Conservation (phyloP, 305 asterid genomes). For the Fraxinus nigra region DNA sequence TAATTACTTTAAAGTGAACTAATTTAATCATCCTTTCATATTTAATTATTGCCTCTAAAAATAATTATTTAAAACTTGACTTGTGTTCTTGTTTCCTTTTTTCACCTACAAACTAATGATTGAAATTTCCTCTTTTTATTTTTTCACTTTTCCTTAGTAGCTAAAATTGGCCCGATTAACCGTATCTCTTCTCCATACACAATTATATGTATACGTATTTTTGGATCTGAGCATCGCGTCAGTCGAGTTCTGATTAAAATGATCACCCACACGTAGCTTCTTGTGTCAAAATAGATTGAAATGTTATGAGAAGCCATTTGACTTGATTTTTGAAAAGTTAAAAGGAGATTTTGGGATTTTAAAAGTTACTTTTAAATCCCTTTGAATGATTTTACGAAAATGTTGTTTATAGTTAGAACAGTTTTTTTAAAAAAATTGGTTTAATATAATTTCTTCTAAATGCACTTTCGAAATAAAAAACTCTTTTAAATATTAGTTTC, state of each 20-base stretch:
- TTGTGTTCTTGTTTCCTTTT: not conserved
- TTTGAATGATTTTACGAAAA: too few relatives aligned
- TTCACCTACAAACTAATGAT: not conserved
- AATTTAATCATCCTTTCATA: conserved; percentile 8
- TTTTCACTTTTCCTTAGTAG: not conserved
- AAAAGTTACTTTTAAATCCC: too few relatives aligned
- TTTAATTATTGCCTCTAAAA: not conserved
- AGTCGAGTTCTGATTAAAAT: not conserved
- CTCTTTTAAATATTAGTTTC: too few relatives aligned
- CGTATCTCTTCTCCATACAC: not conserved
- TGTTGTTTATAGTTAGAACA: too few relatives aligned
- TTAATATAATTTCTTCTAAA: too few relatives aligned
- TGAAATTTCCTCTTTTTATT: not conserved
- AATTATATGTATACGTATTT: not conserved
- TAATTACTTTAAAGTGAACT: conserved; percentile 19
- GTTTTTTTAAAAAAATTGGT: too few relatives aligned
- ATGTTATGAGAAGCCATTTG: not conserved
- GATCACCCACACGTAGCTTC: not conserved
- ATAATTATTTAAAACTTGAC: conserved; percentile 5
- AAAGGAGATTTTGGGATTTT: too few relatives aligned
- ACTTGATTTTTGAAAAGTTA: too few relatives aligned
- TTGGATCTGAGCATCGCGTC: not conserved
- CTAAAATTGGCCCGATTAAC: not conserved
- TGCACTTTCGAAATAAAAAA: too few relatives aligned
- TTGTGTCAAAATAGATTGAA: not conserved